Conservation (phyloP, 441 rosid genomes). For the Aleurites moluccanus region DNA sequence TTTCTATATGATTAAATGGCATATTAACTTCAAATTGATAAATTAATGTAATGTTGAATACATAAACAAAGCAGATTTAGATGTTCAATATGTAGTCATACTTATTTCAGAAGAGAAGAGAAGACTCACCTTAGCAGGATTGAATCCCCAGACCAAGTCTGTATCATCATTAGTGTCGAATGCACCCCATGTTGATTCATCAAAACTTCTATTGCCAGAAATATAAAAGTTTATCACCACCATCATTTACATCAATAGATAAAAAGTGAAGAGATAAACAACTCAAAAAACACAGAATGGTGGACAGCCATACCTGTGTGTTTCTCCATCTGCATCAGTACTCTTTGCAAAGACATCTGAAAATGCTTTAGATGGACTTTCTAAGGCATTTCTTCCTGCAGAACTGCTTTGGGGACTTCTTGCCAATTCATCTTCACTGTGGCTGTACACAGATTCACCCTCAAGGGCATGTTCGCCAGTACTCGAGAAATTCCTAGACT, state of each 20-base stretch:
- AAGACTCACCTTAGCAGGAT: slow-evolving; percentile 62
- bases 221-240: slow-evolving; percentile 13
- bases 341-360: slow-evolving; percentile 62
- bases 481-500: slow-evolving; percentile 42
- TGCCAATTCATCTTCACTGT: slow-evolving; percentile 78
- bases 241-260: not conserved
- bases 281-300: slow-evolving; percentile 6
- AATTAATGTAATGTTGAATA: not conserved
- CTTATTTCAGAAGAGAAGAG: slow-evolving; percentile 1
- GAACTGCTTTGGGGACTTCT: slow-evolving; percentile 88
- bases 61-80: not conserved
- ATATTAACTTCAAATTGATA: too few relatives aligned
- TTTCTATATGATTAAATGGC: not conserved
- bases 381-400: slow-evolving; percentile 55
- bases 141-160: slow-evolving; percentile 93
- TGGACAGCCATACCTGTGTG: slow-evolving; percentile 40
- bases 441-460: slow-evolving; percentile 59
- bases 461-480: slow-evolving; percentile 51
- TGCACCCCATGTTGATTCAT: slow-evolving; percentile 93
- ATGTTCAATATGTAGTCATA: not conserved
- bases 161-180: slow-evolving; percentile 85
- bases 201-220: slow-evolving; percentile 56
- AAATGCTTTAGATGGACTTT: slow-evolving; percentile 62
- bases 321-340: slow-evolving; percentile 62
- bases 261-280: not conserved